Evolutionary conservation across 768 basidiomycete genomes (phyloP).

Genomic region (Amanita brunnescens): DNA sequence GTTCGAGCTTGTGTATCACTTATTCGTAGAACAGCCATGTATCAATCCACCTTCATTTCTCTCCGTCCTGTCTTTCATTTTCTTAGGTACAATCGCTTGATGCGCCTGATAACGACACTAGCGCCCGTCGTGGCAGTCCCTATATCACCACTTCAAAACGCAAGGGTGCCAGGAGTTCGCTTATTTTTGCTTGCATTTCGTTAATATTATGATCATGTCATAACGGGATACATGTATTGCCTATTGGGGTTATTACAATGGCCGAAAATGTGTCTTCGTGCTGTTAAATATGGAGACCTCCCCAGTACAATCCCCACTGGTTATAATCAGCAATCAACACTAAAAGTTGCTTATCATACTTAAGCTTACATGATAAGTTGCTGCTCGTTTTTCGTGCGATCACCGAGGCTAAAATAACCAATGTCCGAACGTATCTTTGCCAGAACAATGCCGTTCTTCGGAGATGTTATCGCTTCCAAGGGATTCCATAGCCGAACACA

Average conservation of each 20-base stretch:
- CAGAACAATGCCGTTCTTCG: constrained; percentile 37
- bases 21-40: not conserved
- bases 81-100: not conserved
- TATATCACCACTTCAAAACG: not conserved
- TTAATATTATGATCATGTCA: not conserved
- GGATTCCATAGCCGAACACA: constrained; percentile 66
- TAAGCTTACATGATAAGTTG: constrained; percentile 52
- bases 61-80: not conserved
- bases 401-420: constrained; percentile 50
- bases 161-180: not conserved
- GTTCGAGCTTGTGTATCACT: not conserved
- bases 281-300: constrained; percentile 4
- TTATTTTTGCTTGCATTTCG: not conserved
- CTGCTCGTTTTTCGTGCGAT: constrained; percentile 41
- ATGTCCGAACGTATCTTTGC: constrained; percentile 51
- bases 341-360: not conserved
- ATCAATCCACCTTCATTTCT: not conserved
- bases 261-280: not conserved
- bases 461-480: constrained; percentile 25
- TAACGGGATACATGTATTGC: not conserved
- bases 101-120: not conserved
- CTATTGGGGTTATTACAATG: not conserved
- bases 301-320: constrained; percentile 6
- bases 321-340: not conserved
- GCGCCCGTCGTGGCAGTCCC: not conserved